Base-by-base conservation (phyloP, 768 basidiomycete species). In the Suillus americanus region DNA sequence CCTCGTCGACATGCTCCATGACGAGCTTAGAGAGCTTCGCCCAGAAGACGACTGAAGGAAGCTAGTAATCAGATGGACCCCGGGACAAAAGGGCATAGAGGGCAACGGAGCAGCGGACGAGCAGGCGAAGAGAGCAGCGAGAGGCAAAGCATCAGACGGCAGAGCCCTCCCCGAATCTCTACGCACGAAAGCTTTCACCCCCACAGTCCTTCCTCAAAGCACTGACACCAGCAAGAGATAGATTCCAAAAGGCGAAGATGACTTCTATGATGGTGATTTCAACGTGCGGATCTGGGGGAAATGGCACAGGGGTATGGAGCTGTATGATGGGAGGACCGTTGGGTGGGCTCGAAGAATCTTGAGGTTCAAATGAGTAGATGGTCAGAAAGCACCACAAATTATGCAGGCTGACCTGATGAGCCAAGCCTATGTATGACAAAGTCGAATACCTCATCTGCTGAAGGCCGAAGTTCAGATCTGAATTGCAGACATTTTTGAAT, bases 181-280 rank as follows among this genome's bases (percentile, higher is more conserved):
- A n/a, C n/a, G n/a, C n/a, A n/a, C n/a, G n/a, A n/a, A n/a, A n/a
- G n/a, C n/a, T n/a, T n/a, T n/a, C n/a, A n/a, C n/a, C n/a, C n/a
- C n/a, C n/a, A n/a, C n/a, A n/a, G n/a, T n/a, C n/a, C n/a, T n/a
- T n/a, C 30, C 3, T 30, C 30, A 30, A 30, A 30, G 2, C 5
- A 28, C 14, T 7, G 13, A 23, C 72, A 68, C 48, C 77, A 6
- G 78, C 79, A 12, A 94, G 77, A 2, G 91, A 89, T 3, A 84
- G 80, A 72, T 94, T 94, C 81, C 89, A 91, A 38, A 89, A 75
- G 4, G 86, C 84, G 5, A 83, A 77, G 16, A 86, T 86, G 16
- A 85, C 67, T 5, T 73, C 70, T 14, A 66, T 64, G 6, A 68
- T 48, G 14, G 66, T 60, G 35, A 46, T 30, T 40, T 61, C 57